Percentiles rank a stretch among this genome's conserved stretches.
These are phyloP conservation scores for Prunus mira DNA, from an alignment of 306 rosid genomes.

Conservation along the genomic window DNA sequence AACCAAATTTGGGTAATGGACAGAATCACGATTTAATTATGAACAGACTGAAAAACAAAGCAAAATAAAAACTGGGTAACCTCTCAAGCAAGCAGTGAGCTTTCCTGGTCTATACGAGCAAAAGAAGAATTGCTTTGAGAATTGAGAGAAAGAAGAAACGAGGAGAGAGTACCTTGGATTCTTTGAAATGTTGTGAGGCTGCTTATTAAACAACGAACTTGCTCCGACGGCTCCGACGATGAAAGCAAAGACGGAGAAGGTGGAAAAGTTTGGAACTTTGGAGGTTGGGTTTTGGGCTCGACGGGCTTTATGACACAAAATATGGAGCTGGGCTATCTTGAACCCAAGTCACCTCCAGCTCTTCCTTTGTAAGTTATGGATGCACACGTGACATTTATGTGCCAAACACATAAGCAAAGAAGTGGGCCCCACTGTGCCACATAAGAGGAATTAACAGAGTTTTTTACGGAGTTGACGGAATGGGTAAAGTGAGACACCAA, in stretches of 20 bases:
- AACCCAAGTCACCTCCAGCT: too few relatives aligned
- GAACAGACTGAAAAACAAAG: background rate
- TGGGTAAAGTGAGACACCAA: too few relatives aligned
- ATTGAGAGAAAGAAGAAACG: background rate
- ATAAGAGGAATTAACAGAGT: too few relatives aligned
- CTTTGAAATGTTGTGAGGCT: background rate
- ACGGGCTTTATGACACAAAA: too few relatives aligned
- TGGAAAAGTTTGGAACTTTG: too few relatives aligned
- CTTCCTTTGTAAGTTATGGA: too few relatives aligned
- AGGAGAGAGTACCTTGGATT: too few relatives aligned
- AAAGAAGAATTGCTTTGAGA: background rate
- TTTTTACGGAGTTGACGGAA: too few relatives aligned
- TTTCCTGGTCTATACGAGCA: background rate
- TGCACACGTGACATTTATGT: too few relatives aligned
- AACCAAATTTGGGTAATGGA: background rate
- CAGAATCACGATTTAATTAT: background rate
- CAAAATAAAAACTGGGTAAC: slow-evolving; percentile 1
- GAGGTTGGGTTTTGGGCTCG: background rate
- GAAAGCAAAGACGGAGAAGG: background rate
- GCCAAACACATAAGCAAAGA: too few relatives aligned
- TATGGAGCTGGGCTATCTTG: too few relatives aligned
- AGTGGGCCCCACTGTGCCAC: too few relatives aligned
- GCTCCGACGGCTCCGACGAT: background rate
- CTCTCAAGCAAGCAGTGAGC: slow-evolving; percentile 7
- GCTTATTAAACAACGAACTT: background rate